Base-by-base conservation (phyloP, 805 yeast species). In the Yarrowia sp. region DNA sequence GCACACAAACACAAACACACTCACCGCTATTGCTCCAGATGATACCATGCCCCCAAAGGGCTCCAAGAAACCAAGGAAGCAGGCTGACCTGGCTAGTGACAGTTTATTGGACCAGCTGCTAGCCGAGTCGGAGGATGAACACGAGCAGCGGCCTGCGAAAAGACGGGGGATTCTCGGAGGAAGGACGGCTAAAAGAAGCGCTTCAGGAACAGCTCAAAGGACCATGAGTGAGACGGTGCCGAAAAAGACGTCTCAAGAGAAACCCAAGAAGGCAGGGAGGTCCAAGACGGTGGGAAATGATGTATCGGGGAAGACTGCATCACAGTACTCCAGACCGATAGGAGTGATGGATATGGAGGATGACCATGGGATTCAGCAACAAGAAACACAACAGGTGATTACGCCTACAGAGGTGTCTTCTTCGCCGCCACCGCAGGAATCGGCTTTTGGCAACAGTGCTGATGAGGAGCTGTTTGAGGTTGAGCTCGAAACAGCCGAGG, bases 21-120 rank as follows among this genome's bases (percentile, higher is more conserved):
- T 11, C 43, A 15, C 50, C 40, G 19, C 41, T 8, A 14, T 59
- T 59, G 65, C 52, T 43, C 41, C 42, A 35, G 52, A 59, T 59
- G 65, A 32, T 58, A 58, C 52, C 65, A 59, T 59, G 65, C 65
- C 65, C 65, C 40, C 65, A 14, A 59, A 59, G 65, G 65, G 65
- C 65, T 35, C 41, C 48, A 59, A 43, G 43, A 59, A 45, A 43
- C 52, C 26, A 11, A 43, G 63, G 46, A 40, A 41, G 46, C 36
- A 16, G 19, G 38, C 49, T 15, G 63, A 59, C 50, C 50, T 59
- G 65, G 65, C 52, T 11, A 59, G 65, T 35, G 65, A 59, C 26
- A 59, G 65, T 14, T 45, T 59, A 11, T 52, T 59, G n/a, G 65
- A 59, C 65, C 65, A 59, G 52, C 52, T 59, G 35, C 16, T 59